phyloP scores from a whole-genome alignment of 495 filamentous ascomycete species.

The Lentithecium fluviatile region DNA sequence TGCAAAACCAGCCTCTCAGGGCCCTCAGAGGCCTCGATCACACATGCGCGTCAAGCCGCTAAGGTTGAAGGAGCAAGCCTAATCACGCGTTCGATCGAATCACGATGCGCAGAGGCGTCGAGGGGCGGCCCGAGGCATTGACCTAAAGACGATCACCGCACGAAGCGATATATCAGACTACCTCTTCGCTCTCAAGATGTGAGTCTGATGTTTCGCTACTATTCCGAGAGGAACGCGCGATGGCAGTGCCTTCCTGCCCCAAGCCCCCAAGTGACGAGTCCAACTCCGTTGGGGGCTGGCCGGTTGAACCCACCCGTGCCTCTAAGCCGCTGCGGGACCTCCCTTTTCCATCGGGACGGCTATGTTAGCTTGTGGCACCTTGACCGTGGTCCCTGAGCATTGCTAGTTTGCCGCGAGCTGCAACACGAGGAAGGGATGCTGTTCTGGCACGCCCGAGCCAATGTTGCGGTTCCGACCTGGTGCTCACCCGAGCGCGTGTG shows the following conservation, averaged over 20 bases:
- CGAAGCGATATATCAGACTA: constrained; percentile 15
- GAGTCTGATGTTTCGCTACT: constrained; percentile 9
- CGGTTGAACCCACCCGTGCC: background rate
- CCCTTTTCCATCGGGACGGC: constrained; percentile 8
- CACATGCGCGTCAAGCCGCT: background rate
- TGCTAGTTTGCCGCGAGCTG: background rate
- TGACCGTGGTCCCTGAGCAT: constrained; percentile 28
- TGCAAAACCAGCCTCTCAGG: background rate
- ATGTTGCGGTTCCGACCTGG: constrained; percentile 13
- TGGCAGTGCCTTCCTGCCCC: background rate
- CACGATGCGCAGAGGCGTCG: constrained; percentile 14
- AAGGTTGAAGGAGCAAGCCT: constrained; percentile 11
- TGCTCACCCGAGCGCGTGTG: background rate
- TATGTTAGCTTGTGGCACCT: constrained; percentile 14
- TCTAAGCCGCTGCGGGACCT: background rate
- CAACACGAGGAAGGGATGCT: background rate
- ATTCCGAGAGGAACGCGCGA: constrained; percentile 7
- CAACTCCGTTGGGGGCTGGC: constrained; percentile 13
- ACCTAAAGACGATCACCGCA: background rate
- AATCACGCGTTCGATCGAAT: constrained; percentile 14
- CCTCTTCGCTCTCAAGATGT: background rate
- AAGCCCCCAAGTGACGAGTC: background rate
- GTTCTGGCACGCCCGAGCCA: background rate
- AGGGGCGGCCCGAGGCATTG: constrained; percentile 15
- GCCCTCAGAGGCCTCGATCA: constrained; percentile 7